Evolutionary conservation across 164 flowering plant species (phyloP).

Genomic region (Piper longum): DNA sequence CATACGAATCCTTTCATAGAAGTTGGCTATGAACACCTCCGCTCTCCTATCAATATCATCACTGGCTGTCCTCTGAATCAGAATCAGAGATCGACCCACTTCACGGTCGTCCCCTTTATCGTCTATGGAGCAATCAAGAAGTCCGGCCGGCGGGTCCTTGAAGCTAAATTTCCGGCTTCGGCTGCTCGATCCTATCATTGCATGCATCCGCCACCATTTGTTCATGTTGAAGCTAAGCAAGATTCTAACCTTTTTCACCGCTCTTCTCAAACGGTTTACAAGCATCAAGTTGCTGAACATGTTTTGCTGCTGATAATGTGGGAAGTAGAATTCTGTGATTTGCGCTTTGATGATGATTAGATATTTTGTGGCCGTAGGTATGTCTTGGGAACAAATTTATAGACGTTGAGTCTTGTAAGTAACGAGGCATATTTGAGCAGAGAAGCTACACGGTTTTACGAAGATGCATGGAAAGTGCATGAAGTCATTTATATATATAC

Average conservation of each 20-base stretch:
- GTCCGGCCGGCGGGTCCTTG: constrained; percentile 16
- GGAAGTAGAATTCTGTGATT: no score
- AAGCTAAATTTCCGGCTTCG: constrained; percentile 20
- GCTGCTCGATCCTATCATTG: constrained; percentile 8
- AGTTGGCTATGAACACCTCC: constrained; percentile 40
- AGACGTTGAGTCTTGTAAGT: background rate
- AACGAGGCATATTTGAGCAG: no score
- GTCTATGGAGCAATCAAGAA: constrained; percentile 14
- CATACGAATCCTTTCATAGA: constrained; percentile 27
- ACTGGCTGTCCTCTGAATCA: constrained; percentile 12
- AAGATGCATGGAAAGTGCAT: no score
- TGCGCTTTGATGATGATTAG: background rate
- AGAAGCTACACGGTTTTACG: no score
- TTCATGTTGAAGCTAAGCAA: constrained; percentile 14
- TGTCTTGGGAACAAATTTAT: no score
- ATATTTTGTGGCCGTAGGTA: no score
- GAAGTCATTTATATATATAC: no score
- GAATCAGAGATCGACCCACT: constrained; percentile 8
- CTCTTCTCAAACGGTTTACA: constrained; percentile 20
- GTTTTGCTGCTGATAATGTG: constrained; percentile 5
- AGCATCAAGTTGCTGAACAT: constrained; percentile 12
- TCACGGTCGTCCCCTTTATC: background rate
- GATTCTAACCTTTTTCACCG: constrained; percentile 27
- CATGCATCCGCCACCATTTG: constrained; percentile 18
- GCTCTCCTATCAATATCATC: constrained; percentile 45